Evolutionary conservation across 345 rosid genomes (phyloP).

Genomic region (Ailanthus altissimus): DNA sequence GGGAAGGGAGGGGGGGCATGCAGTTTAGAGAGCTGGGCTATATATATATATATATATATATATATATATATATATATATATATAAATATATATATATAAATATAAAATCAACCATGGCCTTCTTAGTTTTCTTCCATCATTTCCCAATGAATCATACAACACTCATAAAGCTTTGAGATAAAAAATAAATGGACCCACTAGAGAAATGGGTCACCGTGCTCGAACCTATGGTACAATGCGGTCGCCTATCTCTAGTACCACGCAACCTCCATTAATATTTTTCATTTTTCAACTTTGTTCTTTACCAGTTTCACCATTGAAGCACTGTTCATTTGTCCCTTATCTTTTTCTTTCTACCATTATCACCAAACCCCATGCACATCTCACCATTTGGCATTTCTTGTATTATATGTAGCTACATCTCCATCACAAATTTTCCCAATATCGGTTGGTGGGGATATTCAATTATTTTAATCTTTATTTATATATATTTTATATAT

Average conservation of each 20-base stretch:
- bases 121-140: conserved; percentile 15
- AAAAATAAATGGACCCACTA: conserved; percentile 24
- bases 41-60: no score
- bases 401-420: neutral
- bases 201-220: conserved; percentile 36
- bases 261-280: conserved; percentile 23
- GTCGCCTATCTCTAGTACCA: conserved; percentile 27
- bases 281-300: no score
- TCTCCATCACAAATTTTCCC: neutral
- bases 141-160: conserved; percentile 34
- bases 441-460: neutral
- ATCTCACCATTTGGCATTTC: conserved; percentile 13
- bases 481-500: no score
- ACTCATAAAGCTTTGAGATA: conserved; percentile 30
- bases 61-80: no score
- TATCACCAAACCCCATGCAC: neutral
- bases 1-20: neutral
- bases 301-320: conserved; percentile 14
- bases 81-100: no score
- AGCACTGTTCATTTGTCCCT: conserved; percentile 38
- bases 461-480: neutral
- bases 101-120: neutral
- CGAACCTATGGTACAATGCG: conserved; percentile 22
- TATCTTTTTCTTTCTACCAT: conserved; percentile 8
- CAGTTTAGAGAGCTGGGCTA: neutral